phyloP scores from a whole-genome alignment of 345 rosid species.

The Camelina neglecta region DNA sequence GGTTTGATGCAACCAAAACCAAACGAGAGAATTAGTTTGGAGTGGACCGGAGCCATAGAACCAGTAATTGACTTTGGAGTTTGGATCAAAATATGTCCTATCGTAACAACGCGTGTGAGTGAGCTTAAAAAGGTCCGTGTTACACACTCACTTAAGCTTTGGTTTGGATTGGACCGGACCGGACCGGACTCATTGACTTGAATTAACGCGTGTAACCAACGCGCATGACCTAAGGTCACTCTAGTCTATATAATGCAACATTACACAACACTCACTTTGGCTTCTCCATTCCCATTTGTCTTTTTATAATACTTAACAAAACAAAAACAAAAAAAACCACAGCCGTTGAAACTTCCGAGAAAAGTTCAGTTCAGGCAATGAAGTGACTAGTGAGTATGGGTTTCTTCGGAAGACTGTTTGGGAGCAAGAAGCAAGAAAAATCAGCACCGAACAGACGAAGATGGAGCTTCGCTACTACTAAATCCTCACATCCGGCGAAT shows the following conservation, averaged over 20 bases:
- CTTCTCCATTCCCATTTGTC: slow-evolving; percentile 23
- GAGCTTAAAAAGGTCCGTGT: no score
- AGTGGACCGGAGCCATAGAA: slow-evolving; percentile 23
- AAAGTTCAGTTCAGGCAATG: slow-evolving; percentile 37
- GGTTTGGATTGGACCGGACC: slow-evolving; percentile 32
- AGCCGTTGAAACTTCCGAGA: slow-evolving; percentile 13
- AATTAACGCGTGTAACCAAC: slow-evolving; percentile 32
- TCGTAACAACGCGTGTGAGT: no score
- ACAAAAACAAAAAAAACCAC: background rate
- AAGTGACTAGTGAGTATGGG: slow-evolving; percentile 65
- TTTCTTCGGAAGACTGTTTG: slow-evolving; percentile 74
- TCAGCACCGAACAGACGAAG: slow-evolving; percentile 47
- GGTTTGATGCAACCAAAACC: background rate
- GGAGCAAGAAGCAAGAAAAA: slow-evolving; percentile 49
- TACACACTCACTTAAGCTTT: background rate
- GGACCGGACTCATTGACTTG: background rate
- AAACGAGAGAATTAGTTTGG: slow-evolving; percentile 17
- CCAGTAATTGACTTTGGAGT: background rate
- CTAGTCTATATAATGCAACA: slow-evolving; percentile 23
- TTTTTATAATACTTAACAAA: background rate
- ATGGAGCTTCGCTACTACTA: slow-evolving; percentile 68
- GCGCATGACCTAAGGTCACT: slow-evolving; percentile 24
- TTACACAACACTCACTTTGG: slow-evolving; percentile 14
- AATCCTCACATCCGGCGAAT: slow-evolving; percentile 54
- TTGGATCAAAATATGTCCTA: background rate